phyloP scores from a whole-genome alignment of 345 rosid genomes.

The Raphanus raphanistrum region DNA sequence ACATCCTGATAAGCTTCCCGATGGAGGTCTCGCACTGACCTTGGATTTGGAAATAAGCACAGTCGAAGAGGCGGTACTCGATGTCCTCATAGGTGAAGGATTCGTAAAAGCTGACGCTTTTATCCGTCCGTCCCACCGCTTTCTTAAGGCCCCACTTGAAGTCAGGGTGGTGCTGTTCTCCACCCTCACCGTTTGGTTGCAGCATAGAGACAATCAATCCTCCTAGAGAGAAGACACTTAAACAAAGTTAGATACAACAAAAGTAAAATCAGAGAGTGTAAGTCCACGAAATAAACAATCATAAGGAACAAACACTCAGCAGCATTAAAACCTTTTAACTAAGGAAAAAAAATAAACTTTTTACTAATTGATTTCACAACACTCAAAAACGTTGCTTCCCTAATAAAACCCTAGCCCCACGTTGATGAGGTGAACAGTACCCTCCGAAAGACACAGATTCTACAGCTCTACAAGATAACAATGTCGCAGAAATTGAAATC shows the following conservation, averaged over 20 bases:
- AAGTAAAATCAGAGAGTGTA: not conserved
- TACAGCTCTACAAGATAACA: not conserved
- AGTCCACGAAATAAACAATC: slow-evolving; percentile 5
- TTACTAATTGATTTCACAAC: not conserved
- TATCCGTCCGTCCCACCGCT: slow-evolving; percentile 28
- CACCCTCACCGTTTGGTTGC: slow-evolving; percentile 4
- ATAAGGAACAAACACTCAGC: not conserved
- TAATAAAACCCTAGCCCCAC: slow-evolving; percentile 9
- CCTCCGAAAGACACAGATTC: not conserved
- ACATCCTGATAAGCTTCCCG: slow-evolving; percentile 56
- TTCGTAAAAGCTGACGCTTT: slow-evolving; percentile 36
- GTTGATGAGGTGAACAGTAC: not conserved
- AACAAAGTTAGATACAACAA: not conserved
- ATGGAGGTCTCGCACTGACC: slow-evolving; percentile 42
- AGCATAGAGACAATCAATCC: slow-evolving; percentile 29
- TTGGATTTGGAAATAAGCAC: slow-evolving; percentile 31
- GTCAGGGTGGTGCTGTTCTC: not conserved
- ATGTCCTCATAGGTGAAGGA: slow-evolving; percentile 45
- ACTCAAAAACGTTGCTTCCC: not conserved
- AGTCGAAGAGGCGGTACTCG: slow-evolving; percentile 50
- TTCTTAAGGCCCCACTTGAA: slow-evolving; percentile 50
- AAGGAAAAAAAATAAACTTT: not conserved
- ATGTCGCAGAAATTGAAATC: not conserved
- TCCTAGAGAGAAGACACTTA: not conserved
- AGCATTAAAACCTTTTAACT: not conserved